Conservation (phyloP, 345 rosid genomes). For the Trapa bicornis region DNA sequence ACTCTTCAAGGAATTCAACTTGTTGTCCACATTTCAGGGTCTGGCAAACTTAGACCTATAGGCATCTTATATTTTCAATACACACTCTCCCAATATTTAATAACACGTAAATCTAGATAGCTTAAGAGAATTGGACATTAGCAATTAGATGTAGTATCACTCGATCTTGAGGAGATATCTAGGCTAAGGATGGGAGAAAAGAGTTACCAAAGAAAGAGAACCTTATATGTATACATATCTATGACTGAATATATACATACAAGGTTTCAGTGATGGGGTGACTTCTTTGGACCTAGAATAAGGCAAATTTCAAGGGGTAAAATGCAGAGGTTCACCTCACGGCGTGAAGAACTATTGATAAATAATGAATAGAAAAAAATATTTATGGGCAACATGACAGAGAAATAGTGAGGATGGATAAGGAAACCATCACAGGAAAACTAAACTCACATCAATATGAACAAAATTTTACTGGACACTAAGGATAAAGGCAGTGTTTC, state of each 20-base stretch:
- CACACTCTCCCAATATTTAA: neutral
- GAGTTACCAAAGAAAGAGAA: neutral
- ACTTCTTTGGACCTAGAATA: neutral
- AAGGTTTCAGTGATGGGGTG: neutral
- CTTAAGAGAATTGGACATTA: neutral
- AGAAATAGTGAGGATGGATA: neutral
- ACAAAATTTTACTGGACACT: neutral
- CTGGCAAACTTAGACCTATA: neutral
- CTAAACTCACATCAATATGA: neutral
- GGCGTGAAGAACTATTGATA: neutral
- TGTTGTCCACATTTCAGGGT: neutral
- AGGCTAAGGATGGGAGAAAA: neutral
- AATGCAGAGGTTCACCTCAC: neutral
- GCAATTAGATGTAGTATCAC: neutral
- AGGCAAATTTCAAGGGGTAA: neutral
- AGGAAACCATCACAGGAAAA: neutral
- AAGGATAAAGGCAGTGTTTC: no score
- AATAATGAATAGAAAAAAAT: neutral
- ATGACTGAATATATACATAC: no score
- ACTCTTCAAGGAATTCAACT: neutral
- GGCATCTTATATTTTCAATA: neutral
- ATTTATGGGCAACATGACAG: neutral
- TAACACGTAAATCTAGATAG: neutral
- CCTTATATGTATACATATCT: neutral
- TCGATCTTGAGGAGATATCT: neutral